phyloP scores from a whole-genome alignment of 2,329 filamentous ascomycete genomes.

The Colletotrichum gloeosporioides region DNA sequence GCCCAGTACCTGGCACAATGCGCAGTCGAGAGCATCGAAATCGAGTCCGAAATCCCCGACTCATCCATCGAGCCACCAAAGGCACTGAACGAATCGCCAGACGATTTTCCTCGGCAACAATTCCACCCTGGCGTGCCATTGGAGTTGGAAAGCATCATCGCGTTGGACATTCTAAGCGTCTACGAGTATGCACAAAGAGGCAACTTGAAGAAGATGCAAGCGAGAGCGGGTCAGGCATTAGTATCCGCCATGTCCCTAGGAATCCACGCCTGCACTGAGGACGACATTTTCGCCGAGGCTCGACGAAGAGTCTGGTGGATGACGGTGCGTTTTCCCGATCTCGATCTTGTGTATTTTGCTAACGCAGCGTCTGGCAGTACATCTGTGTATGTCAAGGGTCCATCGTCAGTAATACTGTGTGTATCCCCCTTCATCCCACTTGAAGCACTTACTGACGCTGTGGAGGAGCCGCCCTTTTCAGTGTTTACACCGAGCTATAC shows the following conservation, averaged over 20 bases:
- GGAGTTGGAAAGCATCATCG: conserved; percentile 53
- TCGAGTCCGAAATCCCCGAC: conserved; percentile 51
- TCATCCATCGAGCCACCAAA: conserved; percentile 48
- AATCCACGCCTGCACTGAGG: conserved; percentile 43
- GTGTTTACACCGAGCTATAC: conserved; percentile 50
- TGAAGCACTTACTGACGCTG: conserved; percentile 5
- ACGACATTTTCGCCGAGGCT: conserved; percentile 48
- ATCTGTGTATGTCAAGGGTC: conserved; percentile 45
- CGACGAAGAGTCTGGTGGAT: conserved; percentile 58
- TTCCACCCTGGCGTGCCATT: conserved; percentile 50
- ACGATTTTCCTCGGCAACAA: conserved; percentile 35
- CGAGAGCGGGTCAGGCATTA: conserved; percentile 51
- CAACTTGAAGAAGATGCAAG: conserved; percentile 57
- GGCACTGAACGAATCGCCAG: conserved; percentile 44
- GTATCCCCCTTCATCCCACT: neutral
- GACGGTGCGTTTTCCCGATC: conserved; percentile 39
- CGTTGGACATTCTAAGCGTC: conserved; percentile 52
- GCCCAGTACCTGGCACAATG: conserved; percentile 54
- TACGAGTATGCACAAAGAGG: conserved; percentile 60
- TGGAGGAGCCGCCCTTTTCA: conserved; percentile 47
- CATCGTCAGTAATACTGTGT: conserved; percentile 55
- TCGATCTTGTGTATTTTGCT: neutral
- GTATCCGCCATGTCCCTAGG: conserved; percentile 49
- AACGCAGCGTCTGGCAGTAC: conserved; percentile 30
- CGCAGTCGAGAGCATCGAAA: conserved; percentile 53